Percentiles rank a stretch among this genome's conserved stretches.
Evolutionary conservation across 2,329 filamentous ascomycete genomes (phyloP).

Genomic region (Claviceps monticola): DNA sequence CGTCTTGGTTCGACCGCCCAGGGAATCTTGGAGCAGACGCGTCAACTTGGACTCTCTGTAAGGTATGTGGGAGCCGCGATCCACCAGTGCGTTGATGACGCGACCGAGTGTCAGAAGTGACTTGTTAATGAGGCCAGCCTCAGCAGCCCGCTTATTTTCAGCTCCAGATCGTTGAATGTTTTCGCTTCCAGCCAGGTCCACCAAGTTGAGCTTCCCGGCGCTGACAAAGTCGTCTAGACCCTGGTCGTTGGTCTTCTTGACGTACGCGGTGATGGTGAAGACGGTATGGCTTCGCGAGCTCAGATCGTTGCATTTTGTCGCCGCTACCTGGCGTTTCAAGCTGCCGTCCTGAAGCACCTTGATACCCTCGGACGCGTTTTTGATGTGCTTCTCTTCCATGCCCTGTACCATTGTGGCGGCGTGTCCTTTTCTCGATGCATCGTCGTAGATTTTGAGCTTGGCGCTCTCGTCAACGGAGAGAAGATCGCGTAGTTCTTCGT

Average conservation of each 20-base stretch:
- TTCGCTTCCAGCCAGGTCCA: slow-evolving; percentile 92
- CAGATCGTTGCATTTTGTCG: slow-evolving; percentile 98
- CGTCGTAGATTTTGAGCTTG: slow-evolving; percentile 93
- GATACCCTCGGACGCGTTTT: slow-evolving; percentile 71
- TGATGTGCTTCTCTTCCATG: slow-evolving; percentile 94
- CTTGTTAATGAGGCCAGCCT: slow-evolving; percentile 97
- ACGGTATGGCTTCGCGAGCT: slow-evolving; percentile 95
- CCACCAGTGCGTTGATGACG: slow-evolving; percentile 94
- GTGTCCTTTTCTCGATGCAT: slow-evolving; percentile 74
- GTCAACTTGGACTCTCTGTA: slow-evolving; percentile 92
- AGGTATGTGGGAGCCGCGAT: slow-evolving; percentile 79
- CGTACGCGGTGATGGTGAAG: slow-evolving; percentile 87
- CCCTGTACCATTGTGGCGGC: slow-evolving; percentile 82
- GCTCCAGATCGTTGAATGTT: slow-evolving; percentile 95
- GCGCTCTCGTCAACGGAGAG: slow-evolving; percentile 66
- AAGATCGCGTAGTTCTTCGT: slow-evolving; percentile 87
- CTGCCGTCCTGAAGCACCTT: slow-evolving; percentile 80
- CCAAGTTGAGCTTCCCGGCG: slow-evolving; percentile 87
- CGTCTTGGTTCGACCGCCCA: slow-evolving; percentile 90
- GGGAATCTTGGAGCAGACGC: slow-evolving; percentile 84
- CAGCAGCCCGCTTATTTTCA: slow-evolving; percentile 92
- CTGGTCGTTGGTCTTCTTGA: slow-evolving; percentile 66
- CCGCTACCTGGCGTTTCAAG: slow-evolving; percentile 90
- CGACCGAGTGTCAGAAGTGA: slow-evolving; percentile 86
- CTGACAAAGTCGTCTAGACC: slow-evolving; percentile 84